These are phyloP conservation scores for Boletus reticulatus DNA, from an alignment of 768 basidiomycete genomes.

Conservation along the genomic window DNA sequence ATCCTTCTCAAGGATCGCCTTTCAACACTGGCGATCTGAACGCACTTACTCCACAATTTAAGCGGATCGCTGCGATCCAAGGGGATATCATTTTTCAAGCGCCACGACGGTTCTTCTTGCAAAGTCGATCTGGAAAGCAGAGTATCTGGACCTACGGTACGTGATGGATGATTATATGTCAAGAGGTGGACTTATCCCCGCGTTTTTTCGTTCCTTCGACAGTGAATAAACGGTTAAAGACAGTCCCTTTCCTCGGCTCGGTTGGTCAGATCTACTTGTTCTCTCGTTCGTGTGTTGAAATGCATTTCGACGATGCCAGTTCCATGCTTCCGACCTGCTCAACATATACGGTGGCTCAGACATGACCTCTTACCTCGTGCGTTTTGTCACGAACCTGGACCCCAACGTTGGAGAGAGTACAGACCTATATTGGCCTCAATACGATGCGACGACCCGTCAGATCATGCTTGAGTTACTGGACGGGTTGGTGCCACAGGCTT, in stretches of 20 bases:
- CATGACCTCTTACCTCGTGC: constrained; percentile 36
- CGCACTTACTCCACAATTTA: constrained; percentile 46
- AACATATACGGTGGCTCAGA: constrained; percentile 44
- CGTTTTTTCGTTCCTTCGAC: not conserved
- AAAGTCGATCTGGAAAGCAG: constrained; percentile 36
- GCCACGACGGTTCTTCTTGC: constrained; percentile 46
- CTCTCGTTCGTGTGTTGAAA: no score
- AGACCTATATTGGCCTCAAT: constrained; percentile 44
- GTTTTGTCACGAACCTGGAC: constrained; percentile 19
- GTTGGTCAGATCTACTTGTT: not conserved
- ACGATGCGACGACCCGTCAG: constrained; percentile 30
- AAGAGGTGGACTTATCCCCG: not conserved
- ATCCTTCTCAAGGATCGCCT: constrained; percentile 47
- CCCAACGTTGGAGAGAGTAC: constrained; percentile 38
- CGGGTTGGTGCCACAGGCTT: constrained; percentile 29
- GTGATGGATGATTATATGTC: not conserved
- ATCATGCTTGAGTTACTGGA: constrained; percentile 42
- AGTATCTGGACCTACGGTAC: constrained; percentile 36
- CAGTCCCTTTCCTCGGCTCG: constrained; percentile 21
- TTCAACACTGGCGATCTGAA: constrained; percentile 48
- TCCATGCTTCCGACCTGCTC: constrained; percentile 35
- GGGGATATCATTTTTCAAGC: constrained; percentile 53
- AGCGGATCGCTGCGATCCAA: constrained; percentile 47
- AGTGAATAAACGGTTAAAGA: constrained; percentile 49
- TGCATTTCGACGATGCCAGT: not conserved